These are phyloP conservation scores for Guadua angustifolia DNA, from an alignment of 176 grass and related monocot species.

Conservation along the genomic window DNA sequence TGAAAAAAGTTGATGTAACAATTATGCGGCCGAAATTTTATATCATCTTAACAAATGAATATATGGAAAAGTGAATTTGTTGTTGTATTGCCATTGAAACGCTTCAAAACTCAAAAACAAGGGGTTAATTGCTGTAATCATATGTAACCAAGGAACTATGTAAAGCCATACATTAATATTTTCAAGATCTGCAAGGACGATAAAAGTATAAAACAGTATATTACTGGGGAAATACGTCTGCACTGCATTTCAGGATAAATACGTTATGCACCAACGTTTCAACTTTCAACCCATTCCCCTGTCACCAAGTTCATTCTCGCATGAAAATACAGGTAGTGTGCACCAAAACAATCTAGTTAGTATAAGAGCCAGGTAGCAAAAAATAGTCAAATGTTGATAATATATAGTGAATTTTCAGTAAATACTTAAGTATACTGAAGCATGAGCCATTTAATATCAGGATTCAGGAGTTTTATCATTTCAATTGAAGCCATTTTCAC, in stretches of 20 bases:
- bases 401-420: conserved; percentile 1
- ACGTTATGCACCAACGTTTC: neutral
- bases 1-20: neutral
- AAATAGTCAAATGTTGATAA: conserved; percentile 26
- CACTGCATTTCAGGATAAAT: neutral
- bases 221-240: conserved; percentile 12
- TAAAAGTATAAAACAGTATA: neutral
- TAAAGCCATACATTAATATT: conserved; percentile 17
- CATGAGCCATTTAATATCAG: conserved; percentile 4
- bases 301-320: neutral
- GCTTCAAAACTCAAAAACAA: neutral
- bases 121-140: neutral
- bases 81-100: neutral
- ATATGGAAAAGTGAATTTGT: conserved; percentile 24
- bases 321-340: neutral
- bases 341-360: neutral
- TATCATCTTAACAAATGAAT: conserved; percentile 12
- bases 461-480: conserved; percentile 22
- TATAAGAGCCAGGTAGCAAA: neutral
- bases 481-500: conserved; percentile 31
- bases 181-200: neutral
- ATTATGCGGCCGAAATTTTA: neutral
- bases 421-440: conserved; percentile 14
- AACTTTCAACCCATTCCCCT: conserved; percentile 7
- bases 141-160: neutral